These are phyloP conservation scores for Flaveria robusta DNA, from an alignment of 129 eudicot genomes.

Conservation along the genomic window DNA sequence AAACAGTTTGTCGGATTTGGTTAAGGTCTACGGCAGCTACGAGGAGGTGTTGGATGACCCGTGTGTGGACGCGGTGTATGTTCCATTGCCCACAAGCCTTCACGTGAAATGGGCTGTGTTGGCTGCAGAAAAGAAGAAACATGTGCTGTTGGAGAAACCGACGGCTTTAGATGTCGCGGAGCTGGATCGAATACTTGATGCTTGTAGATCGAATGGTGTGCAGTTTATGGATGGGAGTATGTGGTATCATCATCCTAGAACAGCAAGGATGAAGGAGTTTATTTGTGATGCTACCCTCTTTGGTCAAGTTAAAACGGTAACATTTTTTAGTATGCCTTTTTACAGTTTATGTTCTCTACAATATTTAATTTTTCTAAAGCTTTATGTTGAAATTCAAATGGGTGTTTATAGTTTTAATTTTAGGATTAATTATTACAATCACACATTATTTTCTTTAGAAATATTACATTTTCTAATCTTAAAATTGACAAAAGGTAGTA, in stretches of 20 bases:
- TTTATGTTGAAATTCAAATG: not conserved
- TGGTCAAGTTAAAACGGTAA: constrained; percentile 66
- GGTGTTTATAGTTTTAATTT: too few relatives aligned
- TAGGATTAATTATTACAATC: too few relatives aligned
- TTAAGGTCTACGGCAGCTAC: constrained; percentile 62
- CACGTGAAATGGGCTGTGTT: constrained; percentile 74
- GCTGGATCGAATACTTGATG: constrained; percentile 65
- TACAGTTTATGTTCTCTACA: constrained; percentile 5
- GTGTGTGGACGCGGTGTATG: constrained; percentile 69
- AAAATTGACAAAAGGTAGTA: too few relatives aligned
- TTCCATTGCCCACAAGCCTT: constrained; percentile 83
- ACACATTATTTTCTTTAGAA: too few relatives aligned
- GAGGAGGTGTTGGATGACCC: constrained; percentile 59
- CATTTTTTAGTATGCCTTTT: not conserved
- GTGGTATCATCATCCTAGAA: constrained; percentile 98
- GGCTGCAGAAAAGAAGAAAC: constrained; percentile 76
- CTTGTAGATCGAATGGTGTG: constrained; percentile 60
- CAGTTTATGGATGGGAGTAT: constrained; percentile 94
- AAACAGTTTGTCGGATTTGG: constrained; percentile 42
- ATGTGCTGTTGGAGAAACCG: constrained; percentile 83
- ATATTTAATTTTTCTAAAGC: too few relatives aligned
- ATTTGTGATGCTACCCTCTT: constrained; percentile 49
- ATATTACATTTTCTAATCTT: too few relatives aligned
- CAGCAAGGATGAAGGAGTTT: constrained; percentile 62
- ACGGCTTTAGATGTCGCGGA: constrained; percentile 61